Evolutionary conservation across 106 monocot species (phyloP).

Genomic region (Platanthera zijinensis): DNA sequence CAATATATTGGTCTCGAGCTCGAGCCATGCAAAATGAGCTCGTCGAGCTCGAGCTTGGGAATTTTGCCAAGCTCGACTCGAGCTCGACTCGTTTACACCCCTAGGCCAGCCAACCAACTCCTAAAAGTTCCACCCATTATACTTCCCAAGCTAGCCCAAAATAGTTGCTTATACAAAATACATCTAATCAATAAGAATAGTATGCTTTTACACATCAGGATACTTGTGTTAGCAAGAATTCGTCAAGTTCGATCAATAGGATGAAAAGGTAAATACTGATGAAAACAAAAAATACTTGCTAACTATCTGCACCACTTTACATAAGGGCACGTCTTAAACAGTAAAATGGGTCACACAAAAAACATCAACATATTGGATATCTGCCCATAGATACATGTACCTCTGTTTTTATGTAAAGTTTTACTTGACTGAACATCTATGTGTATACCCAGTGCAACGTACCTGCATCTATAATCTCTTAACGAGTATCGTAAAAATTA

Average conservation of each 20-base stretch:
- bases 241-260: too few species aligned
- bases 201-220: not conserved
- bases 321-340: not conserved
- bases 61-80: too few species aligned
- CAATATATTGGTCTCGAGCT: too few species aligned
- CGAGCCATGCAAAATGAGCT: too few species aligned
- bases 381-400: not conserved
- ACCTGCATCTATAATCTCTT: not conserved
- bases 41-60: too few species aligned
- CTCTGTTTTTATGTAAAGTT: not conserved
- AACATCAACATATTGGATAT: not conserved
- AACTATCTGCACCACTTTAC: not conserved
- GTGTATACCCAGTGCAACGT: not conserved
- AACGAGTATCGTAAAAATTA: not conserved
- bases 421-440: not conserved
- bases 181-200: too few species aligned
- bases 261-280: not conserved
- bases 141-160: too few species aligned
- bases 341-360: not conserved
- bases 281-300: not conserved
- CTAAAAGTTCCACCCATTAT: not conserved
- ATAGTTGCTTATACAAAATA: too few species aligned
- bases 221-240: not conserved
- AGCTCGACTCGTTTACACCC: too few species aligned
- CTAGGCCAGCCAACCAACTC: not conserved